Evolutionary conservation across 2,329 filamentous ascomycete genomes (phyloP).

Genomic region (Sphaerulina vaccinii): DNA sequence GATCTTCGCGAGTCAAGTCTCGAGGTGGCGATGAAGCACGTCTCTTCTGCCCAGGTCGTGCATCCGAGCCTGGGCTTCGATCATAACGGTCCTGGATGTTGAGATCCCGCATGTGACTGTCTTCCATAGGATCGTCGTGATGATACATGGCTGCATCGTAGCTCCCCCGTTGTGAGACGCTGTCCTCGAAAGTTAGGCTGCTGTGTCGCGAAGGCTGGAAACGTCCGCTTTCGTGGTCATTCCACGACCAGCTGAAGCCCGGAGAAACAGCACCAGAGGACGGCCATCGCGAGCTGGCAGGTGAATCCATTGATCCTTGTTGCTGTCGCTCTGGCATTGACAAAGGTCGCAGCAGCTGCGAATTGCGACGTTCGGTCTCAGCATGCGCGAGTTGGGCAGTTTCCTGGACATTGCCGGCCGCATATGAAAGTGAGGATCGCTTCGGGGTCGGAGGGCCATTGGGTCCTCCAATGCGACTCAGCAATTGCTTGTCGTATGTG

Average conservation of each 20-base stretch:
- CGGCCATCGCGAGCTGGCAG: slow-evolving; percentile 40
- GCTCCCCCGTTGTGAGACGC: slow-evolving; percentile 58
- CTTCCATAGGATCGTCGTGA: slow-evolving; percentile 54
- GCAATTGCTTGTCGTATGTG: slow-evolving; percentile 61
- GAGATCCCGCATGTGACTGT: slow-evolving; percentile 51
- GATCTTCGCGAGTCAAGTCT: slow-evolving; percentile 52
- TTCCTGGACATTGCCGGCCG: slow-evolving; percentile 30
- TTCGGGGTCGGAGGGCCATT: slow-evolving; percentile 54
- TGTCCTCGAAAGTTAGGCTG: slow-evolving; percentile 42
- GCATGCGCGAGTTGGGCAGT: slow-evolving; percentile 38
- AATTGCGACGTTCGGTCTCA: slow-evolving; percentile 43
- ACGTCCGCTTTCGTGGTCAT: slow-evolving; percentile 34
- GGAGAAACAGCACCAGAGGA: slow-evolving; percentile 47
- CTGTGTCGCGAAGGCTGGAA: slow-evolving; percentile 40
- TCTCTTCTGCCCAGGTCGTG: slow-evolving; percentile 60
- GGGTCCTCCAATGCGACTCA: slow-evolving; percentile 60
- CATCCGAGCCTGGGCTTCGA: slow-evolving; percentile 47
- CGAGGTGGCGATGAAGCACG: slow-evolving; percentile 63
- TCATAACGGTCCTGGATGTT: slow-evolving; percentile 52
- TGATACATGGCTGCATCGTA: slow-evolving; percentile 61
- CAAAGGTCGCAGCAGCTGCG: slow-evolving; percentile 44
- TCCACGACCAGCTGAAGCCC: slow-evolving; percentile 47
- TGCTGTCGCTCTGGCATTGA: slow-evolving; percentile 46
- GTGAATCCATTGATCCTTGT: slow-evolving; percentile 40
- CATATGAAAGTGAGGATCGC: slow-evolving; percentile 38